Evolutionary conservation across 2,329 filamentous ascomycete genomes (phyloP).

Genomic region (Calonectria naviculata): DNA sequence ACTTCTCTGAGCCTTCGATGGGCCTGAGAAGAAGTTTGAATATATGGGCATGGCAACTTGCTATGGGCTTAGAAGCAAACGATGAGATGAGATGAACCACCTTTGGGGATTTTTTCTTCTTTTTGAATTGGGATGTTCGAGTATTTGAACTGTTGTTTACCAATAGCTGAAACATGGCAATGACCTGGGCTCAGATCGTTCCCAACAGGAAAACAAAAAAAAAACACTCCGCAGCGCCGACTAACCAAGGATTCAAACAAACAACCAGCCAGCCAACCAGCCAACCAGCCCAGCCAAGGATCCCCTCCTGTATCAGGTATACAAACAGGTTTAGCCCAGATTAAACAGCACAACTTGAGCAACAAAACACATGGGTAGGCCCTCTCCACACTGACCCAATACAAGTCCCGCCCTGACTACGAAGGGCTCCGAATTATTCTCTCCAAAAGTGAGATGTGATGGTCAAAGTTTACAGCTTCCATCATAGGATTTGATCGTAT

Average conservation of each 20-base stretch:
- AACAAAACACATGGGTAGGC: not conserved
- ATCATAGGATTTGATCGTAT: not conserved
- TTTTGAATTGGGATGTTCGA: not conserved
- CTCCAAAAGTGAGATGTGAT: not conserved
- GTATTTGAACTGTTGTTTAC: not conserved
- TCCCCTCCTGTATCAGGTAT: not conserved
- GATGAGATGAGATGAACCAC: not conserved
- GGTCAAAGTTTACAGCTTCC: not conserved
- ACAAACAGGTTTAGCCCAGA: not conserved
- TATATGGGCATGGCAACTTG: not conserved
- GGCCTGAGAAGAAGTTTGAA: not conserved
- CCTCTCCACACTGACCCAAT: not conserved
- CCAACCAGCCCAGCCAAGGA: not conserved
- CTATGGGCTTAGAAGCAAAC: not conserved
- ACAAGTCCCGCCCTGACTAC: not conserved
- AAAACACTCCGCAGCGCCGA: not conserved
- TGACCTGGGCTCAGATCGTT: not conserved
- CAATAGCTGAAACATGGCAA: not conserved
- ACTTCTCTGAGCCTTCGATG: not conserved
- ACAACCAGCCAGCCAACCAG: not conserved
- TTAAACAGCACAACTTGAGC: not conserved
- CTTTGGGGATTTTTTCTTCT: no score
- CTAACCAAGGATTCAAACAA: not conserved
- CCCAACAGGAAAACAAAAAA: not conserved
- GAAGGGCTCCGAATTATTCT: not conserved